Evolutionary conservation across 2,329 filamentous ascomycete genomes (phyloP).

Genomic region (Botrytis medusae): DNA sequence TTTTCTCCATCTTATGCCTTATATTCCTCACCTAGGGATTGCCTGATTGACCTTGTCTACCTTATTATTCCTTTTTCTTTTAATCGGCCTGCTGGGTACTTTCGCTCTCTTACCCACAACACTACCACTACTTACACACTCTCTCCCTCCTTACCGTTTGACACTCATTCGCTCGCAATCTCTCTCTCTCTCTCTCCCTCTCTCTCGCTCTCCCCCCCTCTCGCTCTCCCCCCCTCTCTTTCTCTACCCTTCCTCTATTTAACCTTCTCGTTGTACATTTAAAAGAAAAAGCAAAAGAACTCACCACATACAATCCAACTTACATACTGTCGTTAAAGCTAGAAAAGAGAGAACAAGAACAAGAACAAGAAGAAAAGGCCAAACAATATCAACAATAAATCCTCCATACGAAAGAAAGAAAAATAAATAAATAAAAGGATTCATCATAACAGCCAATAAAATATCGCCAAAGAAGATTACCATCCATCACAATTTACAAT

Average conservation of each 20-base stretch:
- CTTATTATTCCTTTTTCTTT: background rate
- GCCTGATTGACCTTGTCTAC: background rate
- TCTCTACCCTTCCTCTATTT: background rate
- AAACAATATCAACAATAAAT: background rate
- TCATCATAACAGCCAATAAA: background rate
- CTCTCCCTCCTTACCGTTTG: background rate
- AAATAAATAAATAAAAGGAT: background rate
- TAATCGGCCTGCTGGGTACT: background rate
- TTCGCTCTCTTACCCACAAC: background rate
- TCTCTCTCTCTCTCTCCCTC: background rate
- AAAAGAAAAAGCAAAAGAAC: background rate
- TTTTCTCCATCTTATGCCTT: background rate
- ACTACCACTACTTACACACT: background rate
- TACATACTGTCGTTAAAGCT: conserved; percentile 18
- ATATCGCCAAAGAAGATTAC: background rate
- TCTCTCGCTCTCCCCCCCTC: background rate
- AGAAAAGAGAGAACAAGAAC: background rate
- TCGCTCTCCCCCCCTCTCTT: background rate
- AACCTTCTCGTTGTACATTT: background rate
- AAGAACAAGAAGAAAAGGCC: background rate
- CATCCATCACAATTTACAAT: background rate
- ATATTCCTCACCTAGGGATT: background rate
- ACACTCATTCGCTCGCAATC: background rate
- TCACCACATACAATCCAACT: conserved; percentile 15
- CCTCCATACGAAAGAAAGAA: background rate